Evolutionary conservation across 805 yeast species (phyloP), one percentile per base, ranked within the genome.

Genomic region (Komagataella phaffii): DNA sequence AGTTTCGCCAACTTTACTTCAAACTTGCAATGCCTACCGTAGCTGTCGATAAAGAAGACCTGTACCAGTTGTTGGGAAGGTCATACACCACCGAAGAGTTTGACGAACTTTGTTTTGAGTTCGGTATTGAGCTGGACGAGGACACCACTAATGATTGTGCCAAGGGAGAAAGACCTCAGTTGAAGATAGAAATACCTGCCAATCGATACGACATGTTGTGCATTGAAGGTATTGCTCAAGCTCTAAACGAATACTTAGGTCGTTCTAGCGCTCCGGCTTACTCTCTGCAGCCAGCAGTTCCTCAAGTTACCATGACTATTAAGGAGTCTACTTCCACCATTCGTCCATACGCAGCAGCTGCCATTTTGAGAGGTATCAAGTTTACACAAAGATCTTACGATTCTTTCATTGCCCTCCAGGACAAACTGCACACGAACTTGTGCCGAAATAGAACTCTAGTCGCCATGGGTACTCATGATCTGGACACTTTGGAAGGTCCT

Each of bases 171-270:
- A 83, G 96, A 67, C 97, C 99, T n/a, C 95, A 91, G 69, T 77
- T 88, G 61, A 93, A 93, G 72, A 88, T 93, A 62, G 99, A 93
- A 68, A 83, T 95, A 57, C 97, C 96, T 53, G 99, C 99, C 56
- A 93, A 93, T 72, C 85, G 99, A 75, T 95, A 93, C 64, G 99
- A 93, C 67, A 81, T 93, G 90, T 80, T 93, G 58, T 95, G 99
- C 74, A 85, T 89, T 60, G 99, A 93, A 71, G 99, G 99, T 64
- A 89, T 93, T 68, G 89, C 97, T 1, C 95, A 88, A 64, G 91
- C 98, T 1, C 74, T 93, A 64, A 89, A 89, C 62, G 95, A 90
- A 65, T 93, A 87, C 64, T 74, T 91, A 60, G 96, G 95, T 44
- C 80, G 78, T 54, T 60, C 67, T 5, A 64, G 69, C 49, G 73